phyloP scores from a whole-genome alignment of 805 yeast species.

The Starmerella sirachaensis region DNA sequence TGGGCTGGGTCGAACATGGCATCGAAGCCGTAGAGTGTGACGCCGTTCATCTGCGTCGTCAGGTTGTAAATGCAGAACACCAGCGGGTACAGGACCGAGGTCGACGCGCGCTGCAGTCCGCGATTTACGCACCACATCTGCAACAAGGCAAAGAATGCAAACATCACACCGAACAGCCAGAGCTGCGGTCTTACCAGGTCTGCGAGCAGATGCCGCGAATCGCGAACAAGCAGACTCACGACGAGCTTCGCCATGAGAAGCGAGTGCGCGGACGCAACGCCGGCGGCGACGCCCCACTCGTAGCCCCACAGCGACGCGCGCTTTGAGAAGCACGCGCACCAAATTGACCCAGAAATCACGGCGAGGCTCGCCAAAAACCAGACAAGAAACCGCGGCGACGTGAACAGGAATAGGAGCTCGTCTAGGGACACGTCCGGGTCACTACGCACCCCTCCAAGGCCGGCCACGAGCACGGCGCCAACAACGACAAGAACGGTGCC shows the following conservation, averaged over 20 bases:
- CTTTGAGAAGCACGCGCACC: too few species aligned
- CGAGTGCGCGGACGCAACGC: conserved; percentile 75
- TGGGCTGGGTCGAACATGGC: conserved; percentile 28
- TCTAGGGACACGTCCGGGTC: conserved; percentile 42
- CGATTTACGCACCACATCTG: conserved; percentile 64
- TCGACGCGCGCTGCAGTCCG: conserved; percentile 58
- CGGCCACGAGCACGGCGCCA: conserved; percentile 72
- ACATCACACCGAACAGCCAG: conserved; percentile 41
- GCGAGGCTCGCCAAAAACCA: conserved; percentile 41
- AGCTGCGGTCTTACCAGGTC: conserved; percentile 34
- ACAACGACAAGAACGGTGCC: conserved; percentile 59
- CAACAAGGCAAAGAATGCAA: conserved; percentile 42
- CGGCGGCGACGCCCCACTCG: conserved; percentile 55
- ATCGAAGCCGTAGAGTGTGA: conserved; percentile 47
- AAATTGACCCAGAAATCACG: too few species aligned
- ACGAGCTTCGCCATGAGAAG: conserved; percentile 74
- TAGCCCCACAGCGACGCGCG: conserved; percentile 33
- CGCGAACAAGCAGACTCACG: conserved; percentile 51
- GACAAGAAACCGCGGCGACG: conserved; percentile 37
- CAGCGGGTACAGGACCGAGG: conserved; percentile 71
- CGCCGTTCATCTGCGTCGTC: conserved; percentile 52
- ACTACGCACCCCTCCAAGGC: conserved; percentile 44
- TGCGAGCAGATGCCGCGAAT: conserved; percentile 27
- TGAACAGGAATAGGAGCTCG: conserved; percentile 36
- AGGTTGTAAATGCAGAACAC: conserved; percentile 76